Conservation (phyloP, 495 filamentous ascomycete species). For the Xylaria longipes region DNA sequence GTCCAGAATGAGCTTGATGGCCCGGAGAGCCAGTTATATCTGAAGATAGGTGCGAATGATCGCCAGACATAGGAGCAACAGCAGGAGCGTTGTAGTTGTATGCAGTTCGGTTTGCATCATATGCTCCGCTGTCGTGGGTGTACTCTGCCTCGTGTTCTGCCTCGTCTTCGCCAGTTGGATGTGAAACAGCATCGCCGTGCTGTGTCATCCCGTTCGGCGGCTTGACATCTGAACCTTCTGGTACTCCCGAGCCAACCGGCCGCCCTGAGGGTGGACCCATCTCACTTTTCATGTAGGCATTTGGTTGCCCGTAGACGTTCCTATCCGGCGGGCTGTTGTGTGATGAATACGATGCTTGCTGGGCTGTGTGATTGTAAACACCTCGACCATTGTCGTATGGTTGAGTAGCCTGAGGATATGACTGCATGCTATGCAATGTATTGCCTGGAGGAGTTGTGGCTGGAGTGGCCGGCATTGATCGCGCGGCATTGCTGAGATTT, state of each 20-base stretch:
- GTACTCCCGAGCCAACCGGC: conserved; percentile 57
- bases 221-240: conserved; percentile 73
- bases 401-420: conserved; percentile 71
- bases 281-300: conserved; percentile 82
- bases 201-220: conserved; percentile 66
- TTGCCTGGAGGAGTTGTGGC: conserved; percentile 90
- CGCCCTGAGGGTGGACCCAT: conserved; percentile 87
- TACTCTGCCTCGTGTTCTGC: conserved; percentile 81
- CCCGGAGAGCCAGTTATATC: conserved; percentile 86
- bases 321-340: conserved; percentile 71
- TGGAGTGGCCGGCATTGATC: conserved; percentile 92
- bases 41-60: conserved; percentile 81
- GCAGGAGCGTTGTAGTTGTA: conserved; percentile 76
- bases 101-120: conserved; percentile 70
- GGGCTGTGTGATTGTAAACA: conserved; percentile 77
- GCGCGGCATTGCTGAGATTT: conserved; percentile 71
- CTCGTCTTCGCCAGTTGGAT: conserved; percentile 71
- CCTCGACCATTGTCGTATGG: conserved; percentile 79
- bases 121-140: conserved; percentile 72
- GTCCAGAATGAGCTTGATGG: conserved; percentile 84
- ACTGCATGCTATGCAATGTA: conserved; percentile 76
- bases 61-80: conserved; percentile 69
- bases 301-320: conserved; percentile 69
- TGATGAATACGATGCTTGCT: conserved; percentile 73
- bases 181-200: conserved; percentile 60